Conservation (phyloP, 257 asterid genomes). For the Avicennia marina region DNA sequence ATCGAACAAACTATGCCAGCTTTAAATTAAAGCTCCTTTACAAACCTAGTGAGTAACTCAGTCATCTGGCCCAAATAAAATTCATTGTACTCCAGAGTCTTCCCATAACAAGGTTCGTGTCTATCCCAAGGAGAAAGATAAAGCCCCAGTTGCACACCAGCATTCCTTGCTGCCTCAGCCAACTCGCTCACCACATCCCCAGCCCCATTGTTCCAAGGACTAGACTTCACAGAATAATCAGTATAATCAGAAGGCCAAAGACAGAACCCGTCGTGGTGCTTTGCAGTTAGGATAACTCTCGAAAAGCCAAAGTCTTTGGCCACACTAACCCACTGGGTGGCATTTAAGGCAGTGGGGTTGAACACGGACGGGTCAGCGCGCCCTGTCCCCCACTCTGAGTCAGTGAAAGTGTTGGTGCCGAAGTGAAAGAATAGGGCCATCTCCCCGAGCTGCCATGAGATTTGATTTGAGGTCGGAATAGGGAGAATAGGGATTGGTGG, state of each 20-base stretch:
- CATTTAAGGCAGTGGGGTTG: constrained; percentile 62
- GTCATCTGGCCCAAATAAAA: constrained; percentile 90
- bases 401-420: constrained; percentile 84
- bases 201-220: constrained; percentile 78
- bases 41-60: constrained; percentile 79
- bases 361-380: constrained; percentile 65
- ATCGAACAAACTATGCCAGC: too few relatives aligned
- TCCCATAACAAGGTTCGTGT: constrained; percentile 74
- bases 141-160: constrained; percentile 71
- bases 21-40: too few relatives aligned
- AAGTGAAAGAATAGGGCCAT: constrained; percentile 90
- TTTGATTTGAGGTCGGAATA: constrained; percentile 65
- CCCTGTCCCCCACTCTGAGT: constrained; percentile 92
- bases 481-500: constrained; percentile 90
- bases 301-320: constrained; percentile 75
- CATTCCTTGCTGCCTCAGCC: constrained; percentile 59
- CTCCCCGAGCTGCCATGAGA: constrained; percentile 90
- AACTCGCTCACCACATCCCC: constrained; percentile 77
- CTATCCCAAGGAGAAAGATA: constrained; percentile 99
- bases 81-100: constrained; percentile 77
- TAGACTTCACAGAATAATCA: constrained; percentile 79
- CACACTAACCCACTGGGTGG: constrained; percentile 80
- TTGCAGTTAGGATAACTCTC: constrained; percentile 62
- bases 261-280: constrained; percentile 97
- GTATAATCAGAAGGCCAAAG: constrained; percentile 89